phyloP scores from a whole-genome alignment of 768 basidiomycete species.

The Mycena metata region DNA sequence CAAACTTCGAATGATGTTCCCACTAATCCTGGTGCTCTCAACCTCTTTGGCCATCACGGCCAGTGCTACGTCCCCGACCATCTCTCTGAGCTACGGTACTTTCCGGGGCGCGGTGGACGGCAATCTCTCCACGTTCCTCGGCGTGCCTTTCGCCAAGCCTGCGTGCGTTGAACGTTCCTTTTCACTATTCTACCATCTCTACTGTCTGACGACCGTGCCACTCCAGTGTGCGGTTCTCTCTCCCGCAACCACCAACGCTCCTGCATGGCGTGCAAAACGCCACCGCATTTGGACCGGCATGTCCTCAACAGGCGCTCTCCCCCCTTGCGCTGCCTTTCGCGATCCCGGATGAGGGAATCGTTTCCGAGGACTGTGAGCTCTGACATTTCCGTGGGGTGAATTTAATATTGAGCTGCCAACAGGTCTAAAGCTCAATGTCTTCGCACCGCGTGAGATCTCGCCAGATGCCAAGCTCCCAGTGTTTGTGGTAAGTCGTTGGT shows the following conservation, averaged over 20 bases:
- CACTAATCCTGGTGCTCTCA: too few relatives aligned
- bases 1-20: too few relatives aligned
- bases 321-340: background rate
- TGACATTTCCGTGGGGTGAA: background rate
- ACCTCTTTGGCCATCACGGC: too few relatives aligned
- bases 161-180: slow-evolving; percentile 45
- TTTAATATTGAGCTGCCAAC: slow-evolving; percentile 9
- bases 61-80: too few relatives aligned
- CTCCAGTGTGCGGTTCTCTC: slow-evolving; percentile 9
- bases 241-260: background rate
- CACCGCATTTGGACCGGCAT: background rate
- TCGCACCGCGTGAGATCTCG: slow-evolving; percentile 42
- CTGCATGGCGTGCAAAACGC: slow-evolving; percentile 3
- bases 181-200: too few relatives aligned
- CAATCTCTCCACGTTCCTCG: slow-evolving; percentile 49
- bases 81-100: slow-evolving; percentile 38
- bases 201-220: background rate
- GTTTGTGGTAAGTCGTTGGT: slow-evolving; percentile 16
- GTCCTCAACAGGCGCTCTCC: background rate
- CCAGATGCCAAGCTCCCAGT: slow-evolving; percentile 8
- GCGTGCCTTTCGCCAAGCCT: slow-evolving; percentile 57
- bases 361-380: background rate
- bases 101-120: slow-evolving; percentile 46
- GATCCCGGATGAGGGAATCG: too few relatives aligned
- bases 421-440: slow-evolving; percentile 60